A percentile compares a stretch with the other conserved stretches of the same genome.
These are phyloP conservation scores for Cyclotella cryptica DNA, from an alignment of 108 stramenopile genomes.

Conservation along the genomic window DNA sequence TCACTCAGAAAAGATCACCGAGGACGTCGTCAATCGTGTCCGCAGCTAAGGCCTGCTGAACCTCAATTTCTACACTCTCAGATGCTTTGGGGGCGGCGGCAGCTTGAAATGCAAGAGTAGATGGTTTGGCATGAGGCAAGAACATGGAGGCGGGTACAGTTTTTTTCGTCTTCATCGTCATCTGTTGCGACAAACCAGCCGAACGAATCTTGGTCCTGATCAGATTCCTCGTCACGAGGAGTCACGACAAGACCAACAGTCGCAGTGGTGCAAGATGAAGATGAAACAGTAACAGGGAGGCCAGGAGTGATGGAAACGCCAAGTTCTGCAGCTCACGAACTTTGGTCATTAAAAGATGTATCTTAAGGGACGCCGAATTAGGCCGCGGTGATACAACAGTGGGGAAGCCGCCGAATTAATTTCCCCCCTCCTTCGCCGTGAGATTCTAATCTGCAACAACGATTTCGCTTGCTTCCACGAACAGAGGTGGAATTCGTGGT, in stretches of 20 bases:
- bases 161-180: conserved; percentile 15
- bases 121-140: conserved; percentile 8
- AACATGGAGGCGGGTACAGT: conserved; percentile 1
- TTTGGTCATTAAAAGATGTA: conserved; percentile 42
- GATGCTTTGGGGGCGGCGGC: background rate
- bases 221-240: conserved; percentile 12
- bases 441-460: conserved; percentile 15
- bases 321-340: conserved; percentile 42
- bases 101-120: conserved; percentile 28
- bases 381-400: conserved; percentile 43
- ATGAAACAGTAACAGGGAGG: conserved; percentile 31
- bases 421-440: conserved; percentile 25
- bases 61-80: conserved; percentile 35
- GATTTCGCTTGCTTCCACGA: conserved; percentile 34
- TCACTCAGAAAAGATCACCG: conserved; percentile 39
- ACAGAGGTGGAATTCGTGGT: too few species aligned
- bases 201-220: conserved; percentile 33
- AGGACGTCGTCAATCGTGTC: conserved; percentile 55
- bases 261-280: conserved; percentile 35
- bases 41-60: conserved; percentile 49
- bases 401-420: conserved; percentile 10
- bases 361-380: conserved; percentile 32
- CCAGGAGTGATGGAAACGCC: conserved; percentile 47
- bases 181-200: conserved; percentile 54
- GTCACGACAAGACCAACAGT: conserved; percentile 16